Conservation (phyloP, 2,329 filamentous ascomycete genomes). For the Coniella lustricola region DNA sequence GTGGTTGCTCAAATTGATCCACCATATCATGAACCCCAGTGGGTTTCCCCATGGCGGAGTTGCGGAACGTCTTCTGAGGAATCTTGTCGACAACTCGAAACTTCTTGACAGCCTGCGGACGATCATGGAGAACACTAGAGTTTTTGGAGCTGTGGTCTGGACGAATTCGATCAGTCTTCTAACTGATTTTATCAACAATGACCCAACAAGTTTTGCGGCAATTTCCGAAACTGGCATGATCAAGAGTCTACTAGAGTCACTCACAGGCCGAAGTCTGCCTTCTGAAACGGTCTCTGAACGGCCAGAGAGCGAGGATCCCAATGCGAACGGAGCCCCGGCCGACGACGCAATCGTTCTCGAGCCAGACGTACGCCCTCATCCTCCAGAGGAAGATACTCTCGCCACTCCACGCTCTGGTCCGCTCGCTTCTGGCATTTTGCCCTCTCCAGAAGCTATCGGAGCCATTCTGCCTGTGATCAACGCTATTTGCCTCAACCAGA, state of each 20-base stretch:
- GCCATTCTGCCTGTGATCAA: conserved; percentile 84
- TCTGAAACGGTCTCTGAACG: conserved; percentile 25
- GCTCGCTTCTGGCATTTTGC: conserved; percentile 67
- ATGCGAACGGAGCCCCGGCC: conserved; percentile 28
- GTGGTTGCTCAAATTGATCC: conserved; percentile 91
- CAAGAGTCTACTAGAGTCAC: conserved; percentile 74
- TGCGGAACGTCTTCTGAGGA: conserved; percentile 82
- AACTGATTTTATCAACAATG: conserved; percentile 96
- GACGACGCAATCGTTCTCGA: conserved; percentile 33
- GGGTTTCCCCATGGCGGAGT: conserved; percentile 60
- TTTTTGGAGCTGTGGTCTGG: conserved; percentile 92
- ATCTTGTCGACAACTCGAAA: conserved; percentile 87
- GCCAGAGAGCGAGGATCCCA: conserved; percentile 15
- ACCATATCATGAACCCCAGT: conserved; percentile 84
- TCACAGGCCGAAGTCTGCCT: conserved; percentile 51
- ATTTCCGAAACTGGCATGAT: conserved; percentile 92
- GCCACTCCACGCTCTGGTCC: conserved; percentile 34
- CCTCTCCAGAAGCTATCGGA: conserved; percentile 82
- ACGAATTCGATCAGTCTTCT: conserved; percentile 87
- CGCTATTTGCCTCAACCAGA: conserved; percentile 85
- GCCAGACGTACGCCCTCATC: conserved; percentile 39
- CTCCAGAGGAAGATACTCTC: conserved; percentile 44
- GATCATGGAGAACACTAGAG: conserved; percentile 70
- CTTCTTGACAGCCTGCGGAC: conserved; percentile 71
- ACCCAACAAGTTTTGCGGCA: conserved; percentile 93